Conservation (phyloP, 2,329 filamentous ascomycete species). For the Coleophoma eucalyptorum region DNA sequence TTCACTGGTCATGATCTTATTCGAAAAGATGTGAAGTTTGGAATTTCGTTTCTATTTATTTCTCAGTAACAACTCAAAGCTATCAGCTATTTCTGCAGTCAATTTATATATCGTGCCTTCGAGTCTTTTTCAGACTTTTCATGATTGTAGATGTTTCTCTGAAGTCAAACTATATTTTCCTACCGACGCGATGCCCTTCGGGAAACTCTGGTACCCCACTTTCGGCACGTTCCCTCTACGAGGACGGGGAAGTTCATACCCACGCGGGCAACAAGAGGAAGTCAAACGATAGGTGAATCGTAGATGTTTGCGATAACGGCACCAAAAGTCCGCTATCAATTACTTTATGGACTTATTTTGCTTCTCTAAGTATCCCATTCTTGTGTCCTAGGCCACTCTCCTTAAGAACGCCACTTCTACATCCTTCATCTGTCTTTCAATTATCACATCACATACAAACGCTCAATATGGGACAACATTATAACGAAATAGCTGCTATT, state of each 20-base stretch:
- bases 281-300: not conserved
- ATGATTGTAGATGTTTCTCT: too few relatives aligned
- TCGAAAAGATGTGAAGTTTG: too few relatives aligned
- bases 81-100: too few relatives aligned
- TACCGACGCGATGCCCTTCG: not conserved
- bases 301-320: constrained; percentile 8
- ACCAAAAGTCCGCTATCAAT: too few relatives aligned
- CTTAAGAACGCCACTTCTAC: not conserved
- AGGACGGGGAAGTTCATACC: not conserved
- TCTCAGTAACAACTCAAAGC: too few relatives aligned
- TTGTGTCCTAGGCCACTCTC: not conserved
- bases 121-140: too few relatives aligned
- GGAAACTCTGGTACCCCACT: constrained; percentile 16
- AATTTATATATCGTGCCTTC: too few relatives aligned
- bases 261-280: not conserved
- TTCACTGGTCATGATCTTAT: too few relatives aligned
- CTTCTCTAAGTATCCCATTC: not conserved
- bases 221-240: constrained; percentile 16
- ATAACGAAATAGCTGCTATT: constrained; percentile 32
- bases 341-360: too few relatives aligned
- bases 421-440: not conserved
- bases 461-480: constrained; percentile 25
- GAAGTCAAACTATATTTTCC: too few relatives aligned
- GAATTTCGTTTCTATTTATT: too few relatives aligned
- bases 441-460: not conserved